These are phyloP conservation scores for Hyphopichia khmerensis DNA, from an alignment of 1,139 yeast species.

Conservation along the genomic window DNA sequence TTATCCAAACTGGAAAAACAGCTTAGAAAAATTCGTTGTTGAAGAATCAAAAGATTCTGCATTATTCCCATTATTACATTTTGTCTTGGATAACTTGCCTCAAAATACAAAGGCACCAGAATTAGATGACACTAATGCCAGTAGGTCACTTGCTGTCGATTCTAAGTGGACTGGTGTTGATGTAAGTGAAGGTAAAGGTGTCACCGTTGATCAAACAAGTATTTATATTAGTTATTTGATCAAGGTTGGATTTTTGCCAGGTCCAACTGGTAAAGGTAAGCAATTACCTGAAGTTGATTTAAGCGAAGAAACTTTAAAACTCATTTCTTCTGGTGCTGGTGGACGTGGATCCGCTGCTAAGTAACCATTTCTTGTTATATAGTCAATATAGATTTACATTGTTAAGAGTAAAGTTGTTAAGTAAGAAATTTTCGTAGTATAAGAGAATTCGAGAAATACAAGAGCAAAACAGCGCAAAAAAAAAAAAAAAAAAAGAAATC, in stretches of 20 bases:
- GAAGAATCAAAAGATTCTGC: conserved; percentile 77
- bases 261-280: conserved; percentile 47
- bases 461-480: no score
- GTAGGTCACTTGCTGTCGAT: conserved; percentile 60
- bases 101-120: conserved; percentile 93
- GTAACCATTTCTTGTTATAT: conserved; percentile 9
- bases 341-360: conserved; percentile 70
- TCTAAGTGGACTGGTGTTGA: conserved; percentile 64
- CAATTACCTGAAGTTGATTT: conserved; percentile 60
- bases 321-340: conserved; percentile 81
- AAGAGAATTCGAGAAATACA: no score
- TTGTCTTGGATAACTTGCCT: conserved; percentile 90
- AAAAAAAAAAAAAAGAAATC: no score
- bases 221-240: conserved; percentile 76
- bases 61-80: conserved; percentile 87
- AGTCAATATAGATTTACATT: neutral
- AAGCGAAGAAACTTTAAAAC: conserved; percentile 56
- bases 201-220: conserved; percentile 64
- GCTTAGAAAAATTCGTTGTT: conserved; percentile 74
- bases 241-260: conserved; percentile 73
- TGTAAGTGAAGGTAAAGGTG: conserved; percentile 68
- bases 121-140: conserved; percentile 82
- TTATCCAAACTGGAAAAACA: conserved; percentile 76
- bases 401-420: no score
- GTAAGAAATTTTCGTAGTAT: no score